These are phyloP conservation scores for Termitomyces sp. DNA, from an alignment of 768 basidiomycete genomes.

Conservation along the genomic window DNA sequence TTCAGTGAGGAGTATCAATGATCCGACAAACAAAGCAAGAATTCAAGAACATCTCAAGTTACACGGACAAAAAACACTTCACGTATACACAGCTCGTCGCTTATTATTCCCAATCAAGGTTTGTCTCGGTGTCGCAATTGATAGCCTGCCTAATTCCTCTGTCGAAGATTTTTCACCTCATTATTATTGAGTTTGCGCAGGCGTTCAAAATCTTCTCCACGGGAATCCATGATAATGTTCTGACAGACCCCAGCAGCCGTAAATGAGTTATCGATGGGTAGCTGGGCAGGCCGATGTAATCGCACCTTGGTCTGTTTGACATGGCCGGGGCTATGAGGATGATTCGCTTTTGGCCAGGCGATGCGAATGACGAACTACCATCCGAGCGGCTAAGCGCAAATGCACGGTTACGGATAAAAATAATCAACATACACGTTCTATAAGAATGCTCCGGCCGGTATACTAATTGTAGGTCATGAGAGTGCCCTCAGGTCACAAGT, in stretches of 20 bases:
- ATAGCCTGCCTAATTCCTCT: constrained; percentile 83
- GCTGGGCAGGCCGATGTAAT: constrained; percentile 80
- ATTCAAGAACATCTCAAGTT: no score
- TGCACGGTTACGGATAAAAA: not conserved
- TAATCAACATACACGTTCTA: constrained; percentile 65
- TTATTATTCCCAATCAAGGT: constrained; percentile 47
- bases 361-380: constrained; percentile 95
- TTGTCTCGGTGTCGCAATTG: constrained; percentile 52
- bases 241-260: constrained; percentile 89
- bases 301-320: constrained; percentile 91
- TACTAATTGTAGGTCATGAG: constrained; percentile 86
- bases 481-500: constrained; percentile 77
- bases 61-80: no score
- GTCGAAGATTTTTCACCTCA: constrained; percentile 82
- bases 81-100: not conserved
- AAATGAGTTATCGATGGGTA: constrained; percentile 83
- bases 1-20: no score
- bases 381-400: constrained; percentile 60
- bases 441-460: constrained; percentile 76
- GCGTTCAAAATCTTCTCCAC: constrained; percentile 82
- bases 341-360: constrained; percentile 82
- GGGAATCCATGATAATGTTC: constrained; percentile 86
- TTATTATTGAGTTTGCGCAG: constrained; percentile 85
- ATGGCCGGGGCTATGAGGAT: constrained; percentile 82
- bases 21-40: no score